phyloP scores from a whole-genome alignment of 306 rosid genomes.

The Sophora flavescens region DNA sequence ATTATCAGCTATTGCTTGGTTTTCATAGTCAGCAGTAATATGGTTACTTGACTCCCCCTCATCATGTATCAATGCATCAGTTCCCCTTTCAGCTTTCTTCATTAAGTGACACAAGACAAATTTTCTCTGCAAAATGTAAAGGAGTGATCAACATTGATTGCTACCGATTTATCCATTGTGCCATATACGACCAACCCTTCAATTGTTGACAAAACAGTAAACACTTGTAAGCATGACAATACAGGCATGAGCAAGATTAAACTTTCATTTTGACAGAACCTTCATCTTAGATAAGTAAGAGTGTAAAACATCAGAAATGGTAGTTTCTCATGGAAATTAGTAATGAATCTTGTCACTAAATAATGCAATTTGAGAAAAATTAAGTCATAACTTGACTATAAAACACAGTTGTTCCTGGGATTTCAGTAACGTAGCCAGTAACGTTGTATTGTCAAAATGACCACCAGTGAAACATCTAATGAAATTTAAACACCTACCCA shows the following conservation, averaged over 20 bases:
- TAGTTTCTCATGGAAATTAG: not conserved
- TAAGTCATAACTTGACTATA: not conserved
- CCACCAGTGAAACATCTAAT: not conserved
- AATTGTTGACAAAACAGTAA: not conserved
- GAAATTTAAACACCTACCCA: not conserved
- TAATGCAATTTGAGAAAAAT: not conserved
- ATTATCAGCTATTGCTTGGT: not conserved
- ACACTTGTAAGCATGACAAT: not conserved
- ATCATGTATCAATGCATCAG: slow-evolving; percentile 2
- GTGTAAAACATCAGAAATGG: not conserved
- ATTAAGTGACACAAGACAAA: slow-evolving; percentile 57
- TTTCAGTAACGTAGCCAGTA: not conserved
- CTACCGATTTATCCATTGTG: not conserved
- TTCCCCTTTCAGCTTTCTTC: slow-evolving; percentile 27
- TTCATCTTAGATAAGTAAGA: not conserved
- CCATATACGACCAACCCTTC: not conserved
- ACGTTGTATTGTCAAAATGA: slow-evolving; percentile 3
- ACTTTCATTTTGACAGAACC: not conserved
- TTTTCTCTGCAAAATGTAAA: slow-evolving; percentile 40
- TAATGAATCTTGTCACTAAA: not conserved
- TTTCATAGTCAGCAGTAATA: slow-evolving; percentile 25
- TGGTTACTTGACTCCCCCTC: slow-evolving; percentile 44
- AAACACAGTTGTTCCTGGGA: not conserved
- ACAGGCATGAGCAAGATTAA: not conserved
- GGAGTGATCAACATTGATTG: not conserved